A percentile compares a stretch with the other conserved stretches of the same genome.
phyloP scores from a whole-genome alignment of 108 stramenopile genomes.

The Cyclostephanos tholiformis region DNA sequence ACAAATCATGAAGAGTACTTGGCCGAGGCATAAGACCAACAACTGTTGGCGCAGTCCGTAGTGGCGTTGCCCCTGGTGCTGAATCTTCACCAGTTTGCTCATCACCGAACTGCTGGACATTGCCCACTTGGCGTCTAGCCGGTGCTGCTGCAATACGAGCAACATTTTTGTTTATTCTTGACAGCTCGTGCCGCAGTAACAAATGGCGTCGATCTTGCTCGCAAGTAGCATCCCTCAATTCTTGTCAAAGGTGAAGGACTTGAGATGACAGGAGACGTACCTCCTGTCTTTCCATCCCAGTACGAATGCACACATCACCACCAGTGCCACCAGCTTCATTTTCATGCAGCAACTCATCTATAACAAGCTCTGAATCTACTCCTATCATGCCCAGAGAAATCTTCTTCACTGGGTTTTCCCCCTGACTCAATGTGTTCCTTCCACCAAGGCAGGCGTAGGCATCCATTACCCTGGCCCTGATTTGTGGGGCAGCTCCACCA shows the following conservation, averaged over 20 bases:
- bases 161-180: background rate
- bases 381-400: slow-evolving; percentile 1
- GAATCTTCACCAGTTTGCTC: background rate
- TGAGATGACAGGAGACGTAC: no score
- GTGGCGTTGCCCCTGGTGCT: background rate
- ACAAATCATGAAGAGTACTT: slow-evolving; percentile 32
- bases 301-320: slow-evolving; percentile 2
- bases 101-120: background rate
- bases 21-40: background rate
- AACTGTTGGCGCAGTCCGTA: slow-evolving; percentile 3
- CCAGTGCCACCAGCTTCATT: slow-evolving; percentile 10
- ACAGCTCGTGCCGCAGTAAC: background rate
- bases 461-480: background rate
- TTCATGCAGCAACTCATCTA: slow-evolving; percentile 1
- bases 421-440: background rate
- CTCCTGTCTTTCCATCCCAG: slow-evolving; percentile 12
- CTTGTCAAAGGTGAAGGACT: background rate
- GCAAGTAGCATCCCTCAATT: background rate
- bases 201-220: background rate
- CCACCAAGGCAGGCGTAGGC: slow-evolving; percentile 13
- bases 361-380: slow-evolving; percentile 10
- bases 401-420: slow-evolving; percentile 17
- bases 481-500: background rate
- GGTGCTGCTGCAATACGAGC: background rate
- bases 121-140: background rate